phyloP scores from a whole-genome alignment of 768 basidiomycete genomes.

The Amanita phalloides region DNA sequence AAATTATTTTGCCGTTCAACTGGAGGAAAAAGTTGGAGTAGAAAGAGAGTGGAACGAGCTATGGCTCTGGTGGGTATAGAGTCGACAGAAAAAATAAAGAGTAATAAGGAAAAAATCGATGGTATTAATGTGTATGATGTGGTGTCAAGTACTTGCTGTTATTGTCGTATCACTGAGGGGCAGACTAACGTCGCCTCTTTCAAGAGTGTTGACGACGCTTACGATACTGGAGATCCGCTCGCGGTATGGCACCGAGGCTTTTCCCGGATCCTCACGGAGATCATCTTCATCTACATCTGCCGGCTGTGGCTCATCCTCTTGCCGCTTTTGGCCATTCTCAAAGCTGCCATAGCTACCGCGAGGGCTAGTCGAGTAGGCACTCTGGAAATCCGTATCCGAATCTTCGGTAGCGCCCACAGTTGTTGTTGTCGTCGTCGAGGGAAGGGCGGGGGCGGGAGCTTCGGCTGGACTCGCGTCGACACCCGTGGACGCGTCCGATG shows the following conservation, averaged over 20 bases:
- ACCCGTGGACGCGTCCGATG: conserved; percentile 19
- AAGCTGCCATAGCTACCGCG: conserved; percentile 53
- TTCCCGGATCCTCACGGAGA: conserved; percentile 15
- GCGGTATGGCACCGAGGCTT: conserved; percentile 20
- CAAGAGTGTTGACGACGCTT: conserved; percentile 21
- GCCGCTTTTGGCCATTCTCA: conserved; percentile 19
- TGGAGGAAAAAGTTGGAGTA: not conserved
- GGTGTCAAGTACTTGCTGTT: conserved; percentile 9
- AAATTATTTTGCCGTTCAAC: conserved; percentile 2
- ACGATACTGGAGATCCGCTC: conserved; percentile 53
- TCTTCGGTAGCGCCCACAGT: conserved; percentile 47
- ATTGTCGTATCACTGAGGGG: conserved; percentile 31
- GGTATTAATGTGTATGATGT: not conserved
- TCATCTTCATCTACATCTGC: conserved; percentile 11
- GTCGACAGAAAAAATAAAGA: not conserved
- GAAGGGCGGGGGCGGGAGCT: conserved; percentile 8
- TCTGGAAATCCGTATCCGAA: conserved; percentile 81
- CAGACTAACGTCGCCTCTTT: conserved; percentile 21
- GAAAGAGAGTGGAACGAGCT: conserved; percentile 3
- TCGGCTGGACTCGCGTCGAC: conserved; percentile 6
- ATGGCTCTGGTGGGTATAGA: conserved; percentile 6
- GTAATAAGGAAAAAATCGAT: conserved; percentile 2
- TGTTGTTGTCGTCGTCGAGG: conserved; percentile 11
- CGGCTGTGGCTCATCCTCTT: conserved; percentile 9
- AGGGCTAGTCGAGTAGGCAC: conserved; percentile 72